Base-by-base conservation (phyloP, 805 yeast genomes). In the Pichia rugopelliculosa region DNA sequence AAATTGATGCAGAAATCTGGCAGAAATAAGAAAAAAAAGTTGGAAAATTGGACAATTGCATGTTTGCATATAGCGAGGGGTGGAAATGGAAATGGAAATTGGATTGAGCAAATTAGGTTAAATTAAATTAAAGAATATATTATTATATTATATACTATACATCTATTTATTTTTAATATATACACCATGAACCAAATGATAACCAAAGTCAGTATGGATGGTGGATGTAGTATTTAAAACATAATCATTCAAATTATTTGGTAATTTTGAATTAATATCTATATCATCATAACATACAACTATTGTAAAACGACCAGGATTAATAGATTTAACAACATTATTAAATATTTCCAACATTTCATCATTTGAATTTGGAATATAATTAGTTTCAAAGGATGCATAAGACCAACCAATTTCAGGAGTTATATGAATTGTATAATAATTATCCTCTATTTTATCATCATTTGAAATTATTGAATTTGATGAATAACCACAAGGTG, bases 361-460 rank as follows among this genome's bases (percentile, higher is more conserved):
- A 2, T 41, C 21, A 7, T 22, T 23, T 9, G 21, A 12, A 6
- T 20, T 22, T 9, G 41, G 41, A 11, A 10, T 12, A 17, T 25
- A 33, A 64, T 87, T 91, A 20, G 96, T 81, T 64, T 93, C 98
- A 65, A 93, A 93, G 10, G 96, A 86, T 5, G 98, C 98, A 66
- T 91, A 91, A 6, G 96, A 87, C 88, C 95, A 91, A 34, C 91
- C 96, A 21, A 72, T 63, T 62, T 93, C 98, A 0, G 98, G 98
- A 0, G 99, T 93, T 38, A 93, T 86, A 62, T 93, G 98, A 49
- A 90, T 72, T 9, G 97, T 91, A 63, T 82, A 84, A 56, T 73
- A 66, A 59, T 79, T 30, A n/a, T 30, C 34, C 9, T 30, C 34
- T 4, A n/a, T 15, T 3, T 30, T 30, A 6, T n/a, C 79, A 56